phyloP scores from a whole-genome alignment of 768 basidiomycete genomes.

The Auricularia cornea region DNA sequence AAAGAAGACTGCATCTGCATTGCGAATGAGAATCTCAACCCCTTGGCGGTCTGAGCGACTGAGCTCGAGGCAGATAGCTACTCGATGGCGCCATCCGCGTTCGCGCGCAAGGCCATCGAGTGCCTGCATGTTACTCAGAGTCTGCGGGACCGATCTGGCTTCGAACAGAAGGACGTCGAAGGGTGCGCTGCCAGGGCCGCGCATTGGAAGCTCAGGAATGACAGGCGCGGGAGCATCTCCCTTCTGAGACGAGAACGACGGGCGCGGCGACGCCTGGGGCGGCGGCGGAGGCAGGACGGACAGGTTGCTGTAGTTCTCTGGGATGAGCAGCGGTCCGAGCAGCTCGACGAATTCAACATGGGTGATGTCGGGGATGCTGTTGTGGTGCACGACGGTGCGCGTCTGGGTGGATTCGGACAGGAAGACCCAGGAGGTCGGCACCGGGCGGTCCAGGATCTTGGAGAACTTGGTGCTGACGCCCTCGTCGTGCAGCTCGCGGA shows the following conservation, averaged over 20 bases:
- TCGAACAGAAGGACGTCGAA: constrained; percentile 87
- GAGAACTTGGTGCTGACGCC: constrained; percentile 66
- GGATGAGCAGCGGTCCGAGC: constrained; percentile 71
- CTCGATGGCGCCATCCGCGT: constrained; percentile 74
- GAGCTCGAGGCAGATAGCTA: constrained; percentile 74
- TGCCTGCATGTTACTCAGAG: constrained; percentile 67
- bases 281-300: constrained; percentile 25
- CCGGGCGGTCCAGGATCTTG: constrained; percentile 65
- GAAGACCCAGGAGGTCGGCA: constrained; percentile 76
- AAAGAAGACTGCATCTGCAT: not conserved
- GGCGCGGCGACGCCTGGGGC: constrained; percentile 20
- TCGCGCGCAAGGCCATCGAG: constrained; percentile 76
- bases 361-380: constrained; percentile 77
- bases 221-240: constrained; percentile 20
- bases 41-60: constrained; percentile 68
- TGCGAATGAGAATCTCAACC: constrained; percentile 55
- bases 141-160: constrained; percentile 71
- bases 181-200: constrained; percentile 55
- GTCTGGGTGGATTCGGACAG: constrained; percentile 45
- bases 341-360: constrained; percentile 80
- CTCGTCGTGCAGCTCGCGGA: constrained; percentile 54
- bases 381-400: constrained; percentile 75
- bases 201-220: constrained; percentile 24
- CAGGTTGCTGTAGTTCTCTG: constrained; percentile 60
- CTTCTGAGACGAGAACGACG: constrained; percentile 28